Base-by-base conservation (phyloP, 106 monocot genomes). In the Allium sativum region DNA sequence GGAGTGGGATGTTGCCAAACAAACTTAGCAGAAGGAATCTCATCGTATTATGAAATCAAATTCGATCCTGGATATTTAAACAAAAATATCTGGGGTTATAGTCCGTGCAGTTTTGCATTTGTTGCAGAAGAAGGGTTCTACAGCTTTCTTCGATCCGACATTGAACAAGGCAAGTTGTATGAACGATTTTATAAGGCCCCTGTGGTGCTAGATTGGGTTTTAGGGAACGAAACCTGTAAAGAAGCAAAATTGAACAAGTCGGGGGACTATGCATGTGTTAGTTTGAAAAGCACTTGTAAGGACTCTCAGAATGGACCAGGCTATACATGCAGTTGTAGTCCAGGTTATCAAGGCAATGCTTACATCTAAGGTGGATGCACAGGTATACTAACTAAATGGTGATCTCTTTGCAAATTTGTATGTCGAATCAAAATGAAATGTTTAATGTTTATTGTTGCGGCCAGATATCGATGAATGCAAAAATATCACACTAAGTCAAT, bases 1-100 rank as follows among this genome's bases (percentile, higher is more conserved):
- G 82, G 87, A n/a, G 71, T 76, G 11, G 82, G 86, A 7, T 82
- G 86, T 16, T 86, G 79, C 75, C 78, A 82, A 58, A 71, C 75
- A 6, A 0, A 40, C 40, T 74, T 87, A 3, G 73, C 79, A 3
- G 43, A 21, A 1, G 81, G 61, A 12, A 21, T 80, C 52, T 18
- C 47, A 17, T 75, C 47, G 21, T 75, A 50, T 57, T 65, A 65
- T 55, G 3, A 41, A 6, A 65, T 51, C 21, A 8, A 10, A 2
- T 64, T 79, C 19, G n/a, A 12, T 0, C 8, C 8, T 8, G 45
- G 44, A 17, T 18, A 40, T 21, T 62, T 69, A 65, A 47, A 53
- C 21, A 68, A 46, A 16, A 0, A 50, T 1, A 43, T 62, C 40
- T 69, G 55, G 44, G 22, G 40, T 0, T 65, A 69, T 44, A 79